These are phyloP conservation scores for Peronosclerospora sorghi DNA, from an alignment of 352 stramenopile species.

Conservation along the genomic window DNA sequence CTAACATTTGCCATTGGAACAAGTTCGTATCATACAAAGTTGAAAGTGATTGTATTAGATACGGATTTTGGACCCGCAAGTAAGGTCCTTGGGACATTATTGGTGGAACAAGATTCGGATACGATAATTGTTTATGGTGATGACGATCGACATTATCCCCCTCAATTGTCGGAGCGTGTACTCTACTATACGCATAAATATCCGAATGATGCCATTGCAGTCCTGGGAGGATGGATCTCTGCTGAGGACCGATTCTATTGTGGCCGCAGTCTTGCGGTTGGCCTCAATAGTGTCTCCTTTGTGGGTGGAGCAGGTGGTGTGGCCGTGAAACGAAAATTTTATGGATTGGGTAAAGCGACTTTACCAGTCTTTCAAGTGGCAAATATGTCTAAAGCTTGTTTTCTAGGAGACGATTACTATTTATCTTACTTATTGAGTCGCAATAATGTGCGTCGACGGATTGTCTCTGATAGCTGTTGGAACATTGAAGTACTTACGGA, in stretches of 20 bases:
- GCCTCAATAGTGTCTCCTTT: slow-evolving; percentile 42
- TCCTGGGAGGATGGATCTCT: slow-evolving; percentile 41
- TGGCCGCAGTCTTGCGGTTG: slow-evolving; percentile 33
- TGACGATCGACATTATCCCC: slow-evolving; percentile 32
- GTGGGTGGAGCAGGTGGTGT: slow-evolving; percentile 42
- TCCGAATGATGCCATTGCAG: slow-evolving; percentile 31
- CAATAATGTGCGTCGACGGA: slow-evolving; percentile 24
- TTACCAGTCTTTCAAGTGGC: slow-evolving; percentile 28
- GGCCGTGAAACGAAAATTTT: slow-evolving; percentile 39
- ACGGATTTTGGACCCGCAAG: slow-evolving; percentile 42
- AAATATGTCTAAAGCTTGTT: slow-evolving; percentile 39
- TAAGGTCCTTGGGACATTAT: slow-evolving; percentile 37
- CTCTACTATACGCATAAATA: slow-evolving; percentile 39
- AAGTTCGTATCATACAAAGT: slow-evolving; percentile 27
- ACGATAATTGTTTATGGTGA: slow-evolving; percentile 54
- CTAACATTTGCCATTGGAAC: slow-evolving; percentile 22
- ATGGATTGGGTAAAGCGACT: slow-evolving; percentile 18
- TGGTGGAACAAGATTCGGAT: slow-evolving; percentile 43
- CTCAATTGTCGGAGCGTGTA: slow-evolving; percentile 26
- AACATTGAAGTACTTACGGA: slow-evolving; percentile 17
- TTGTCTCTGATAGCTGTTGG: slow-evolving; percentile 48
- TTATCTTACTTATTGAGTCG: slow-evolving; percentile 35
- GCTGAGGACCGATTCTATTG: slow-evolving; percentile 40
- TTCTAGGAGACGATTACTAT: slow-evolving; percentile 44
- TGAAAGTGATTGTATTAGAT: slow-evolving; percentile 31